Conservation (phyloP, 805 yeast species). For the Spathaspora passalidarum region DNA sequence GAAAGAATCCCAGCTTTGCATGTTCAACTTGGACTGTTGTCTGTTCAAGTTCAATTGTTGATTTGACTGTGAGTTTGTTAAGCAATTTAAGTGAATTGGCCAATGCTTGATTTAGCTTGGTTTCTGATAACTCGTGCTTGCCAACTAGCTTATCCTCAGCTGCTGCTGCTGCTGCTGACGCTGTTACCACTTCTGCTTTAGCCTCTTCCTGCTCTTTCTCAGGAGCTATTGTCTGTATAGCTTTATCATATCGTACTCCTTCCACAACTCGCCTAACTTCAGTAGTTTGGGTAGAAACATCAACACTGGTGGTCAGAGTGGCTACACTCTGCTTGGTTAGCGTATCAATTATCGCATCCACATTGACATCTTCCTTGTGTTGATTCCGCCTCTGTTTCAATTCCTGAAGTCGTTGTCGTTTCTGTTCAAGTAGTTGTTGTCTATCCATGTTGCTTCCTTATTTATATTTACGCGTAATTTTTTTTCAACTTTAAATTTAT, state of each 20-base stretch:
- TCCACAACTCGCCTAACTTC: slow-evolving; percentile 8
- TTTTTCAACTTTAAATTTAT: background rate
- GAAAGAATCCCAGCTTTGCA: background rate
- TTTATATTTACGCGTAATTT: background rate
- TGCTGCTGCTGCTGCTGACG: background rate
- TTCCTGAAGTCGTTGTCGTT: slow-evolving; percentile 33
- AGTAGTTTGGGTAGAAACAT: slow-evolving; percentile 8
- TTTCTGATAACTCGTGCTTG: slow-evolving; percentile 10
- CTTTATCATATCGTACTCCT: slow-evolving; percentile 18
- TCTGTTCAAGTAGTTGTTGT: slow-evolving; percentile 37
- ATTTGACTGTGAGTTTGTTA: slow-evolving; percentile 15
- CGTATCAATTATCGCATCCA: background rate
- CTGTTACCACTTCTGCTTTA: background rate
- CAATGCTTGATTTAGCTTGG: slow-evolving; percentile 16
- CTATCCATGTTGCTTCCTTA: slow-evolving; percentile 29
- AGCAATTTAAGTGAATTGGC: slow-evolving; percentile 22
- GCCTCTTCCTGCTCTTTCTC: background rate
- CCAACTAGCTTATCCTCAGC: background rate
- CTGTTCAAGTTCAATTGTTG: slow-evolving; percentile 1
- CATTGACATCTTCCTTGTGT: slow-evolving; percentile 1
- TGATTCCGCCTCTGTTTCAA: slow-evolving; percentile 17
- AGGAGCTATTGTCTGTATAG: slow-evolving; percentile 16
- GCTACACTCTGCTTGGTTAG: background rate
- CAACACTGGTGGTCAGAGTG: background rate
- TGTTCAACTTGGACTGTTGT: background rate